Conservation (phyloP, 768 basidiomycete genomes). For the Imleria badia region DNA sequence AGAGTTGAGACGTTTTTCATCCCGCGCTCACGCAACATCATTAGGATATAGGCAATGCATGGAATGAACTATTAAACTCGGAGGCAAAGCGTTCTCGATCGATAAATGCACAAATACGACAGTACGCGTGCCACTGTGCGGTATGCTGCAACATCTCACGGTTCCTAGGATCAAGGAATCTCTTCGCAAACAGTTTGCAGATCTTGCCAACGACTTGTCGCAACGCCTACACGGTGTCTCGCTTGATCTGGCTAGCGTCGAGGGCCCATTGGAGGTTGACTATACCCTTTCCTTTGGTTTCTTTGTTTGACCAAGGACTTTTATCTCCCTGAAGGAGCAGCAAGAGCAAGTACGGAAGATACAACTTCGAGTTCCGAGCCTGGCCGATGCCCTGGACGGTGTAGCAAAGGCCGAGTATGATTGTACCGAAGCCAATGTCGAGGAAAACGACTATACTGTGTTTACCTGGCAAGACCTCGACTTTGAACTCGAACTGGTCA, state of each 20-base stretch:
- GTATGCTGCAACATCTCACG: not conserved
- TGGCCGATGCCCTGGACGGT: conserved; percentile 55
- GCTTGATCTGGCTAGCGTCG: conserved; percentile 68
- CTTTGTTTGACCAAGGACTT: conserved; percentile 6
- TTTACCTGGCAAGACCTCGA: conserved; percentile 86
- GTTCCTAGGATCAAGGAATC: conserved; percentile 72
- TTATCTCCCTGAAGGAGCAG: conserved; percentile 55
- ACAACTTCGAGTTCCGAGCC: conserved; percentile 62
- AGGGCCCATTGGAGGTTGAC: conserved; percentile 72
- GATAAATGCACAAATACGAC: conserved; percentile 88
- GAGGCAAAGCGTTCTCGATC: conserved; percentile 77
- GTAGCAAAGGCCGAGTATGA: conserved; percentile 70
- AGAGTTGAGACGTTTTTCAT: not conserved
- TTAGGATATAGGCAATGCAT: conserved; percentile 72
- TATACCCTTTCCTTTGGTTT: conserved; percentile 1
- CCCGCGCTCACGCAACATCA: conserved; percentile 10
- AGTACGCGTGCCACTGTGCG: conserved; percentile 50
- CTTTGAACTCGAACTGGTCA: conserved; percentile 83
- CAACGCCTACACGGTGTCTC: conserved; percentile 64
- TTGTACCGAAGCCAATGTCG: conserved; percentile 85
- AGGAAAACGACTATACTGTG: conserved; percentile 95
- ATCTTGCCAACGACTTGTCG: conserved; percentile 75
- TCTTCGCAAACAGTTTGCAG: conserved; percentile 74
- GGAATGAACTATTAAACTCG: conserved; percentile 67
- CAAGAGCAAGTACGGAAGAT: conserved; percentile 65